Evolutionary conservation across 1,284 basidiomycete species (phyloP).

Genomic region (Inonotus obliquus): DNA sequence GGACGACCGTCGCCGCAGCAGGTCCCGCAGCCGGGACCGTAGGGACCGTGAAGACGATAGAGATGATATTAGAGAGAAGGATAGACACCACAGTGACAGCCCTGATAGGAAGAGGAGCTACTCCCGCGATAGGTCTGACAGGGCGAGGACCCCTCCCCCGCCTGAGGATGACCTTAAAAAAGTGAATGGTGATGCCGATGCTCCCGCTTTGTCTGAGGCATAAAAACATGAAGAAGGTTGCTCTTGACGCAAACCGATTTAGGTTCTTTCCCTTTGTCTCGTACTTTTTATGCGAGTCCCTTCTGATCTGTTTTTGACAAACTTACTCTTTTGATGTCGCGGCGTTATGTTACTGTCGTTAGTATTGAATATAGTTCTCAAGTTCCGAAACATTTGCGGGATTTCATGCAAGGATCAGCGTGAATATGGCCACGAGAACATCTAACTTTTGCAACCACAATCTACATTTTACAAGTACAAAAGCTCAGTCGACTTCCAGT

Average conservation of each 20-base stretch:
- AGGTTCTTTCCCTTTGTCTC: neutral
- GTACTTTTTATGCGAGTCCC: neutral
- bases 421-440: neutral
- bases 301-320: neutral
- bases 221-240: neutral
- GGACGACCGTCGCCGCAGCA: slow-evolving; percentile 20
- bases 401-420: neutral
- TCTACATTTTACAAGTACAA: neutral
- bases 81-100: slow-evolving; percentile 39
- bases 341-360: neutral
- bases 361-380: neutral
- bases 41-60: slow-evolving; percentile 32
- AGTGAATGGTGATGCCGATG: slow-evolving; percentile 48
- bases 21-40: slow-evolving; percentile 22
- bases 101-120: slow-evolving; percentile 39
- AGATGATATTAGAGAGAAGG: slow-evolving; percentile 36
- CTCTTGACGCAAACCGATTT: neutral
- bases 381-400: neutral
- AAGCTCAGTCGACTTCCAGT: slow-evolving; percentile 42
- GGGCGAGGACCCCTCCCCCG: slow-evolving; percentile 40
- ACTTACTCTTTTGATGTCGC: neutral
- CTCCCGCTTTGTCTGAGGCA: slow-evolving; percentile 33
- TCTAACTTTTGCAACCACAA: neutral
- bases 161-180: slow-evolving; percentile 27
- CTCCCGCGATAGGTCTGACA: slow-evolving; percentile 33